Percentiles rank a stretch among this genome's conserved stretches.
phyloP scores from a whole-genome alignment of 371 early-diverging fungal genomes.

The Mortierella sp. region DNA sequence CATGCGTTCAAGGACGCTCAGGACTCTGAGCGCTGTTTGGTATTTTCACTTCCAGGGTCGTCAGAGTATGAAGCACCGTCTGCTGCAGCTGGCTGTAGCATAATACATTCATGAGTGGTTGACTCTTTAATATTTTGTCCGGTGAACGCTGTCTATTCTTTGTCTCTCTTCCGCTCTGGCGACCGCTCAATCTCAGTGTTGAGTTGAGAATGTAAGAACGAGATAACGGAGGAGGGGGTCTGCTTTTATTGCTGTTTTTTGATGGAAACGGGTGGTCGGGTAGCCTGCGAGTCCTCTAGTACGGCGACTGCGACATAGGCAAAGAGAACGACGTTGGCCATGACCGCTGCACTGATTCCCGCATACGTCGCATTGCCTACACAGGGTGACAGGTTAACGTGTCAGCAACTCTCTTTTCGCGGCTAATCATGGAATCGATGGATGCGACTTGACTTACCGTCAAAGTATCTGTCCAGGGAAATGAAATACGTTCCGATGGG shows the following conservation, averaged over 20 bases:
- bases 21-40: conserved; percentile 72
- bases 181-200: too few species aligned
- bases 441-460: conserved; percentile 57
- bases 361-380: conserved; percentile 65
- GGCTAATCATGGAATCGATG: too few species aligned
- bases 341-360: conserved; percentile 59
- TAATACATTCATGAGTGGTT: background rate
- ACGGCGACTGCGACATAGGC: conserved; percentile 58
- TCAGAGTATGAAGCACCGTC: background rate
- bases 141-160: too few species aligned
- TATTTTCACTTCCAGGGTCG: conserved; percentile 44
- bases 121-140: too few species aligned
- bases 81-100: background rate
- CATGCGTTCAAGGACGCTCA: conserved; percentile 61
- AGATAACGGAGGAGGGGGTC: too few species aligned
- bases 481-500: conserved; percentile 61
- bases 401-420: too few species aligned
- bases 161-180: too few species aligned
- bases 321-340: conserved; percentile 60
- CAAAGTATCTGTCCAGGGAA: conserved; percentile 57
- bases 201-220: too few species aligned
- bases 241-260: conserved; percentile 50
- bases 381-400: background rate
- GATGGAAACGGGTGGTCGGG: conserved; percentile 21
- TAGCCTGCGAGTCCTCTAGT: conserved; percentile 54